These are phyloP conservation scores for Pugionium dolabratum DNA, from an alignment of 345 rosid species.

Conservation along the genomic window DNA sequence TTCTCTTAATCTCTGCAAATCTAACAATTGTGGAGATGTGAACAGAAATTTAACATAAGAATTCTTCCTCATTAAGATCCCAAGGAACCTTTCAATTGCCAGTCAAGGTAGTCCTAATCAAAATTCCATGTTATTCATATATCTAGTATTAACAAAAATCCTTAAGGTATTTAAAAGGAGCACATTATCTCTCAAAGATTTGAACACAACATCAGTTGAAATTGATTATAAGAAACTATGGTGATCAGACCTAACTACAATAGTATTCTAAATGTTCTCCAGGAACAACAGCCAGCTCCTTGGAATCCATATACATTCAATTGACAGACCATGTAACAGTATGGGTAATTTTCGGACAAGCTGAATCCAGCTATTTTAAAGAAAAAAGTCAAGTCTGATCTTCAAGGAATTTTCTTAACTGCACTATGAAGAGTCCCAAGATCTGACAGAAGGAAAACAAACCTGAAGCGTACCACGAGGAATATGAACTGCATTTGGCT, in stretches of 20 bases:
- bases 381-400: background rate
- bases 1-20: constrained; percentile 18
- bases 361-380: background rate
- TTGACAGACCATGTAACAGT: constrained; percentile 11
- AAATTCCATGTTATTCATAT: constrained; percentile 10
- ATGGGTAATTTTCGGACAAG: background rate
- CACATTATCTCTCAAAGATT: constrained; percentile 20
- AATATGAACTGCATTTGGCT: constrained; percentile 70
- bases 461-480: constrained; percentile 99
- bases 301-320: constrained; percentile 11
- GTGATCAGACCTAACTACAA: constrained; percentile 5
- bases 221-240: constrained; percentile 2
- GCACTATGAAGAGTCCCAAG: constrained; percentile 20
- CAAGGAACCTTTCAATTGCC: constrained; percentile 2
- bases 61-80: constrained; percentile 15
- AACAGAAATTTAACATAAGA: constrained; percentile 3
- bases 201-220: constrained; percentile 10
- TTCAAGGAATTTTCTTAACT: background rate
- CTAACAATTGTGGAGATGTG: constrained; percentile 8
- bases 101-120: constrained; percentile 26
- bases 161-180: background rate
- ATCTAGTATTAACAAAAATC: background rate
- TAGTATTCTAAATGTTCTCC: constrained; percentile 1
- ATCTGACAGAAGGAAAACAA: constrained; percentile 40
- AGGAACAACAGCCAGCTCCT: constrained; percentile 6